These are phyloP conservation scores for Tetradesmus lagerheimii DNA, from an alignment of 139 green algal genomes.

Conservation along the genomic window DNA sequence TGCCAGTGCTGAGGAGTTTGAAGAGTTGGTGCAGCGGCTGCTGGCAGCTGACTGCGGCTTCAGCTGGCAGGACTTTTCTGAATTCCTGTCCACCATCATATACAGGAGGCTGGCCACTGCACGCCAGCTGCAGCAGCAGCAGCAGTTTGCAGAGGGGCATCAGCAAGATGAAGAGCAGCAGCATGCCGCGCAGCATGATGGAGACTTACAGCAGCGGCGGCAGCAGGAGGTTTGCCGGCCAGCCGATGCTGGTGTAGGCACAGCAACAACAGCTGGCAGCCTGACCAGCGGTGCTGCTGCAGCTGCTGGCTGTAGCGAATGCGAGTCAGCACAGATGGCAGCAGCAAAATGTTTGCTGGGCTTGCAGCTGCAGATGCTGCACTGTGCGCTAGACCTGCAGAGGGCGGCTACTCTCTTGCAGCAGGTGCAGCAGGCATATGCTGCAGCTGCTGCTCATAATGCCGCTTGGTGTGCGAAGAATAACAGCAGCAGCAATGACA, in stretches of 20 bases:
- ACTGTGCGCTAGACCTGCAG: background rate
- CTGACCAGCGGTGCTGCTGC: no score
- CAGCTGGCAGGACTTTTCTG: constrained; percentile 55
- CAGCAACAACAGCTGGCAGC: background rate
- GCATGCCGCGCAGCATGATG: background rate
- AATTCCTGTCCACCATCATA: constrained; percentile 50
- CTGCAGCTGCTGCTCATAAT: background rate
- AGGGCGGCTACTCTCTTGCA: background rate
- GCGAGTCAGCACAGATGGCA: background rate
- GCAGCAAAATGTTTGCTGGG: background rate
- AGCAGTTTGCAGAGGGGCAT: background rate
- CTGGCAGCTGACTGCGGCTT: constrained; percentile 72
- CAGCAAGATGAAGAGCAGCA: background rate
- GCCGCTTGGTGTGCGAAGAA: background rate
- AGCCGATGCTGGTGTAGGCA: background rate
- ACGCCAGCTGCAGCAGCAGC: background rate
- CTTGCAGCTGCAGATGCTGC: background rate
- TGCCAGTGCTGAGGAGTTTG: constrained; percentile 70
- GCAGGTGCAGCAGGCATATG: background rate
- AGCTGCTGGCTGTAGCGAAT: background rate
- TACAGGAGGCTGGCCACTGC: background rate
- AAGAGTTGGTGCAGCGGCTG: constrained; percentile 79
- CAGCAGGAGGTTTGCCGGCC: background rate
- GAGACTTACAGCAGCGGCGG: background rate
- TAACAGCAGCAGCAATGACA: background rate